A percentile compares a stretch with the other conserved stretches of the same genome.
These are phyloP conservation scores for Kwoniella newhampshirensis DNA, from an alignment of 768 basidiomycete species.

Conservation along the genomic window DNA sequence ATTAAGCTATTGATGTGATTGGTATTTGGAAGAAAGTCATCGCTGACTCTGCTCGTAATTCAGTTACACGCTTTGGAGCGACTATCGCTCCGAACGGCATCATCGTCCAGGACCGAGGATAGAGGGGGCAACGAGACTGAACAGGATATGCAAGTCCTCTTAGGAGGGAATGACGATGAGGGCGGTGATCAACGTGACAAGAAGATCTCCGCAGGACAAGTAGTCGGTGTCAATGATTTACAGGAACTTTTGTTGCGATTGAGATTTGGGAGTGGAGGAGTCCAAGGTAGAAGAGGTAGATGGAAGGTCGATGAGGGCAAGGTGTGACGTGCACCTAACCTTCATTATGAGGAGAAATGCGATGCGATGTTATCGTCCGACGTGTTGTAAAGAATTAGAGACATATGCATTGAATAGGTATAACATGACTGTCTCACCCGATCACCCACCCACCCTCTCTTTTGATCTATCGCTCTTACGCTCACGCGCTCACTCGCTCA, in stretches of 20 bases:
- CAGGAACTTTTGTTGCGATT: slow-evolving; percentile 31
- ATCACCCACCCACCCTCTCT: too few relatives aligned
- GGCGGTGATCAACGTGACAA: neutral
- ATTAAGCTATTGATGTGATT: neutral
- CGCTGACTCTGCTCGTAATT: neutral
- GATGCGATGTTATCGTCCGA: too few relatives aligned
- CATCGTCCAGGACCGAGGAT: neutral
- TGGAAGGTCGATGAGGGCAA: too few relatives aligned
- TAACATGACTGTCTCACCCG: too few relatives aligned
- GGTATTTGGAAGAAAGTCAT: neutral
- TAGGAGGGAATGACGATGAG: slow-evolving; percentile 18
- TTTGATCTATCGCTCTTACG: too few relatives aligned
- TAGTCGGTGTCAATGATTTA: slow-evolving; percentile 19
- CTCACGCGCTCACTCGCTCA: too few relatives aligned
- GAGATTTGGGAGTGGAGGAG: slow-evolving; percentile 7
- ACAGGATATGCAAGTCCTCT: slow-evolving; percentile 27
- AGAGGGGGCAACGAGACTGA: slow-evolving; percentile 6
- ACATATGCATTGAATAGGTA: too few relatives aligned
- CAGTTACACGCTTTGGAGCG: slow-evolving; percentile 39
- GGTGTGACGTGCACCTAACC: too few relatives aligned
- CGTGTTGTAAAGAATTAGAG: too few relatives aligned
- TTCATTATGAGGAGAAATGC: too few relatives aligned
- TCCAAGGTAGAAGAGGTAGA: neutral
- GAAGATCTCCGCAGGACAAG: neutral
- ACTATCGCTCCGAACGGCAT: slow-evolving; percentile 25